These are phyloP conservation scores for Fusarium falciforme DNA, from an alignment of 2,329 filamentous ascomycete species.

Conservation along the genomic window DNA sequence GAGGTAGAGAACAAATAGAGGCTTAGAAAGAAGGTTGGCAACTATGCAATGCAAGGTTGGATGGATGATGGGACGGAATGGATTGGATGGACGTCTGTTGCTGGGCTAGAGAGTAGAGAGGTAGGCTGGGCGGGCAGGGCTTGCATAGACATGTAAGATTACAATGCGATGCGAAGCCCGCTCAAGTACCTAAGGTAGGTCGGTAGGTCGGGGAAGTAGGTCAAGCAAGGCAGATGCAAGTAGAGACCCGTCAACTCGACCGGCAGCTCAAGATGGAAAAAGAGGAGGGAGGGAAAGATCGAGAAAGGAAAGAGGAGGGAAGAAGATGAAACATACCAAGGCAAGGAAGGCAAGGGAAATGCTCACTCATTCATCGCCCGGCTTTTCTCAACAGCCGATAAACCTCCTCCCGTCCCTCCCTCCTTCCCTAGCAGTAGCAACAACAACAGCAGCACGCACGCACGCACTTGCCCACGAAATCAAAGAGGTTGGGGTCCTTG, in stretches of 20 bases:
- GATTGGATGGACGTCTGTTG: not conserved
- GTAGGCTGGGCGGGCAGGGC: not conserved
- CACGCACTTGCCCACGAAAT: constrained; percentile 28
- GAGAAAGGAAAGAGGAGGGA: constrained; percentile 13
- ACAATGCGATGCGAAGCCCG: not conserved
- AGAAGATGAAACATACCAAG: constrained; percentile 33
- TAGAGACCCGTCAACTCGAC: constrained; percentile 17
- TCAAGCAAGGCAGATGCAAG: not conserved
- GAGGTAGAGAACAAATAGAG: constrained; percentile 14
- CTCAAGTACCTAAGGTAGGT: not conserved
- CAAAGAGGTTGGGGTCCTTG: constrained; percentile 38
- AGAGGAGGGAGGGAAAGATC: constrained; percentile 3
- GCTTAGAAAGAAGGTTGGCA: constrained; percentile 20
- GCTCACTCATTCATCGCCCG: constrained; percentile 7
- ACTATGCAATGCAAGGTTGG: constrained; percentile 25
- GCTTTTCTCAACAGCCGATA: constrained; percentile 2
- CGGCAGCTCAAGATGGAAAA: constrained; percentile 11
- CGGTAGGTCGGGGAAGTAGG: not conserved
- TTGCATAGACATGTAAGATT: not conserved
- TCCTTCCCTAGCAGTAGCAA: not conserved
- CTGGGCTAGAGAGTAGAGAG: not conserved
- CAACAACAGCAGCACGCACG: not conserved
- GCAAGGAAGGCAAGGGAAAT: not conserved
- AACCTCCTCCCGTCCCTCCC: not conserved
- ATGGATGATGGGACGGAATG: constrained; percentile 12